phyloP scores from a whole-genome alignment of 495 filamentous ascomycete species.

The Penicillium egyptiacum region DNA sequence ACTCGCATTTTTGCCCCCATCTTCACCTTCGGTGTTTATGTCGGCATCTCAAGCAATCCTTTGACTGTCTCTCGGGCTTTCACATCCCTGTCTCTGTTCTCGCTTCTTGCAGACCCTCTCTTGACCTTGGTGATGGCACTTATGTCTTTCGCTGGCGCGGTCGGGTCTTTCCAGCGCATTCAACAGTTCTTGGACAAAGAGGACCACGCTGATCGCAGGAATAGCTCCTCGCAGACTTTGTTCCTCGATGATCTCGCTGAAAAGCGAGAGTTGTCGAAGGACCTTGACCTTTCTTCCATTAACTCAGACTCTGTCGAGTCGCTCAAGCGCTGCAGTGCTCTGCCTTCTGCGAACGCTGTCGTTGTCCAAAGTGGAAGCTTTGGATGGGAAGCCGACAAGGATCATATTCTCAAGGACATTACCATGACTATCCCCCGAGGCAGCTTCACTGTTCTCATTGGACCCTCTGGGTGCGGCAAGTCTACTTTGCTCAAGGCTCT shows the following conservation, averaged over 20 bases:
- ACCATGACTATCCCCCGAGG: slow-evolving; percentile 41
- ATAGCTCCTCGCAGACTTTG: slow-evolving; percentile 22
- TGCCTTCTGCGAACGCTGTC: slow-evolving; percentile 29
- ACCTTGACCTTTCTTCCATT: slow-evolving; percentile 24
- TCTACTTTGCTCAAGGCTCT: slow-evolving; percentile 57
- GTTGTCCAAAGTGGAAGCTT: slow-evolving; percentile 49
- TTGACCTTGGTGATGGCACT: slow-evolving; percentile 56
- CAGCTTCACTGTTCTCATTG: slow-evolving; percentile 53
- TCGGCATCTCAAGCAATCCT: slow-evolving; percentile 49
- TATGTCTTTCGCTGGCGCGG: slow-evolving; percentile 50
- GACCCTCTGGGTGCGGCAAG: slow-evolving; percentile 63
- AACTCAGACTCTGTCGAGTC: slow-evolving; percentile 29
- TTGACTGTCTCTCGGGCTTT: slow-evolving; percentile 54
- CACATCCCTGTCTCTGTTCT: slow-evolving; percentile 61
- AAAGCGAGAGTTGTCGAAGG: slow-evolving; percentile 25
- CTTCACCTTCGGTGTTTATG: slow-evolving; percentile 52
- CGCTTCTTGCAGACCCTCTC: slow-evolving; percentile 58
- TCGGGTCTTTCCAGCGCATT: slow-evolving; percentile 60
- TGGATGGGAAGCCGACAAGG: slow-evolving; percentile 50
- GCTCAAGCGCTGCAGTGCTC: slow-evolving; percentile 22
- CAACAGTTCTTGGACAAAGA: slow-evolving; percentile 56
- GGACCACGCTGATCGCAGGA: slow-evolving; percentile 35
- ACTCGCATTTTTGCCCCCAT: slow-evolving; percentile 54
- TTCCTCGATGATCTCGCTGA: slow-evolving; percentile 26
- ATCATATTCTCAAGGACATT: slow-evolving; percentile 43